Evolutionary conservation across 805 yeast genomes (phyloP).

Genomic region (Candida andamanensis): DNA sequence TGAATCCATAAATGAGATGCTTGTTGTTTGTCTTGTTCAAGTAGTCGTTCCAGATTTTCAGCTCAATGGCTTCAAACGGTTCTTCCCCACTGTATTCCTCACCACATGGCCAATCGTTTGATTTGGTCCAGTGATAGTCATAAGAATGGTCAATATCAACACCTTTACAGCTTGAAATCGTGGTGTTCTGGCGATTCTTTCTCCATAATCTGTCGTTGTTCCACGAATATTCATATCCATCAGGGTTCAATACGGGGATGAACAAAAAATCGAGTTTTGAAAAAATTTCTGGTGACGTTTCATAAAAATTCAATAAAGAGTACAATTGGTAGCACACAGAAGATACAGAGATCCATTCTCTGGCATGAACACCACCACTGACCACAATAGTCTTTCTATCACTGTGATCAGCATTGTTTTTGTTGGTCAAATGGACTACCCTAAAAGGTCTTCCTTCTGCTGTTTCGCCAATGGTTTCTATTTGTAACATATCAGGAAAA

Average conservation of each 20-base stretch:
- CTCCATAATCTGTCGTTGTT: constrained; percentile 77
- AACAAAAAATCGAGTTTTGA: constrained; percentile 65
- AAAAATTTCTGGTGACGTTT: constrained; percentile 29
- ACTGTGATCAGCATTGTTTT: constrained; percentile 36
- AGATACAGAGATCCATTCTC: constrained; percentile 84
- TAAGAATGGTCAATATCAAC: constrained; percentile 84
- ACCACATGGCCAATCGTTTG: constrained; percentile 67
- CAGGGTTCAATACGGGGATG: constrained; percentile 85
- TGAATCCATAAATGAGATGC: constrained; percentile 66
- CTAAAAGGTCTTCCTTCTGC: constrained; percentile 68
- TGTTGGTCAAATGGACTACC: constrained; percentile 55
- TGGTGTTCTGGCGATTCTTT: constrained; percentile 76
- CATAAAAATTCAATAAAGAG: constrained; percentile 26
- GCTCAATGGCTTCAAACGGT: constrained; percentile 52
- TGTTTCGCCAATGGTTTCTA: constrained; percentile 71
- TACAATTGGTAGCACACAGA: constrained; percentile 57
- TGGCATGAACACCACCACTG: constrained; percentile 82
- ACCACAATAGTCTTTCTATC: constrained; percentile 61
- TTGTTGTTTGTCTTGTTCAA: constrained; percentile 41
- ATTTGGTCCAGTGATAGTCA: constrained; percentile 64
- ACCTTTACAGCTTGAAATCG: constrained; percentile 63
- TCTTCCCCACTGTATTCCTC: constrained; percentile 77
- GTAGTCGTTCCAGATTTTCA: constrained; percentile 35
- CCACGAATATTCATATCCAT: constrained; percentile 88
- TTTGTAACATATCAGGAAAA: constrained; percentile 56